phyloP scores from a whole-genome alignment of 2,329 filamentous ascomycete species.

The Paraphaeosphaeria minitans region DNA sequence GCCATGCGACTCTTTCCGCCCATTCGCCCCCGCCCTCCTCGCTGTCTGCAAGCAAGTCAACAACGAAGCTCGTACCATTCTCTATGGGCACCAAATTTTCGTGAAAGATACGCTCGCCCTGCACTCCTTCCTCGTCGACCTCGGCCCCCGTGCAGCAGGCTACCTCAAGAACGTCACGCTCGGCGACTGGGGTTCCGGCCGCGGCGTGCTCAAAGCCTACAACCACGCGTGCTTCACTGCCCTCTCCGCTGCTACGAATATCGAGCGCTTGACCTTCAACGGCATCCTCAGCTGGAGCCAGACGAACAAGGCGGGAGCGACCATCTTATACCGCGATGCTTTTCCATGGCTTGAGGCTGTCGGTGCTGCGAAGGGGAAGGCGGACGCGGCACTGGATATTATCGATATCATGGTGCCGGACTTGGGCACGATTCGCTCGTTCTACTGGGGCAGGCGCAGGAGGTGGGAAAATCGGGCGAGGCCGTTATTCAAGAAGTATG shows the following conservation, averaged over 20 bases:
- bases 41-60: conserved; percentile 37
- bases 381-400: conserved; percentile 38
- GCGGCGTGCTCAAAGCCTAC: conserved; percentile 35
- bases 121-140: conserved; percentile 40
- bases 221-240: conserved; percentile 42
- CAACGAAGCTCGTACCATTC: conserved; percentile 28
- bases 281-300: conserved; percentile 11
- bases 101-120: conserved; percentile 35
- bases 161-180: conserved; percentile 34
- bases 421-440: background rate
- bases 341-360: conserved; percentile 46
- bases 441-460: background rate
- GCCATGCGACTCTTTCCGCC: conserved; percentile 10
- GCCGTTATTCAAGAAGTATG: background rate
- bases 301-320: conserved; percentile 21
- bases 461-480: background rate
- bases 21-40: conserved; percentile 34
- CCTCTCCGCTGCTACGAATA: conserved; percentile 35
- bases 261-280: conserved; percentile 34
- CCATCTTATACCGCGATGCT: conserved; percentile 42
- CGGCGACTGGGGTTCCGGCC: conserved; percentile 27
- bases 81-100: conserved; percentile 39
- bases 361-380: conserved; percentile 29
- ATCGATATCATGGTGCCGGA: conserved; percentile 18
- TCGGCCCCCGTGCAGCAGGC: conserved; percentile 30